phyloP scores from a whole-genome alignment of 768 basidiomycete genomes.

The Termitomyces heimii region DNA sequence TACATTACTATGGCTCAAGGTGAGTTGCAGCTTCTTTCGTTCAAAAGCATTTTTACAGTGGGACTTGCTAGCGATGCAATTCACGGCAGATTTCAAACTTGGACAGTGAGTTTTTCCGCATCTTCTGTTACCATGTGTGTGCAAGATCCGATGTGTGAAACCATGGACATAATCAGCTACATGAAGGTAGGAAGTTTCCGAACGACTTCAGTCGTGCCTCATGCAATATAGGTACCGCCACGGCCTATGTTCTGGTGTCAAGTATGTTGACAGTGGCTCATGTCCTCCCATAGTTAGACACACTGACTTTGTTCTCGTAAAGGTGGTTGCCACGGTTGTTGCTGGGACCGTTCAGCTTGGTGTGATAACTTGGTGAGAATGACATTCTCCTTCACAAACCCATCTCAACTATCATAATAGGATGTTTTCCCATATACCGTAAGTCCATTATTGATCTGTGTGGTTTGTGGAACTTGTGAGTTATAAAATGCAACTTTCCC shows the following conservation, averaged over 20 bases:
- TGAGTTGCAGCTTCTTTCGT: slow-evolving; percentile 2
- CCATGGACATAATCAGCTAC: slow-evolving; percentile 30
- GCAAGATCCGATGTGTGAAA: slow-evolving; percentile 14
- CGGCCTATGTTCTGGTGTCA: slow-evolving; percentile 67
- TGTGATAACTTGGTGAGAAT: slow-evolving; percentile 53
- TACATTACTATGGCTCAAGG: slow-evolving; percentile 60
- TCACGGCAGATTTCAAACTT: slow-evolving; percentile 71
- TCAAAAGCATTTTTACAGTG: slow-evolving; percentile 7
- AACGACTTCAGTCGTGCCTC: neutral
- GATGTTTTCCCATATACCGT: slow-evolving; percentile 62
- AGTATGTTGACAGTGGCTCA: slow-evolving; percentile 16
- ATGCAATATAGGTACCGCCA: slow-evolving; percentile 42
- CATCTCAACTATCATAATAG: slow-evolving; percentile 18
- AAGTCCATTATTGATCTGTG: slow-evolving; percentile 14
- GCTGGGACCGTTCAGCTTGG: slow-evolving; percentile 64
- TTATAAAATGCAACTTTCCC: neutral
- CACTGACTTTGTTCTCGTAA: slow-evolving; percentile 4
- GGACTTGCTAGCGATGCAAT: slow-evolving; percentile 43
- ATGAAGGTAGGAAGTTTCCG: slow-evolving; percentile 31
- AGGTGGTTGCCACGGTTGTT: slow-evolving; percentile 49
- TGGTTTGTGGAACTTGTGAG: neutral
- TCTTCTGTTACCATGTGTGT: neutral
- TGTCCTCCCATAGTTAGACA: neutral
- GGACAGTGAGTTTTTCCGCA: slow-evolving; percentile 48
- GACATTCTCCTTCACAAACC: neutral